These are phyloP conservation scores for Dactylellina leptospora DNA, from an alignment of 2,329 filamentous ascomycete genomes.

Conservation along the genomic window DNA sequence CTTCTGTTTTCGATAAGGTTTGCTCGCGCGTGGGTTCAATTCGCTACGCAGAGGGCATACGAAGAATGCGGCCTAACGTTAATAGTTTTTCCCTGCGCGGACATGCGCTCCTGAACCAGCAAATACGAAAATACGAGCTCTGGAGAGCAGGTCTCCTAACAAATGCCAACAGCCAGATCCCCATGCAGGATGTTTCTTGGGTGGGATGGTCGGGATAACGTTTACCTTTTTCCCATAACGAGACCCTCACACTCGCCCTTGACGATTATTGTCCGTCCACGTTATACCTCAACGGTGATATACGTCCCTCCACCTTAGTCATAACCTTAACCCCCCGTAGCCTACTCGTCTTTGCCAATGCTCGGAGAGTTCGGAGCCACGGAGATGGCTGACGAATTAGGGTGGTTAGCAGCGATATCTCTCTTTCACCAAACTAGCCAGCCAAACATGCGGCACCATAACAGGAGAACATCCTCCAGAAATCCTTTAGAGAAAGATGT, in stretches of 20 bases:
- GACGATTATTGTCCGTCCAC: background rate
- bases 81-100: background rate
- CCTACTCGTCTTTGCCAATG: background rate
- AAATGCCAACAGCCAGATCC: background rate
- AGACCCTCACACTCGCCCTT: too few species aligned
- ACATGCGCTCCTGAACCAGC: slow-evolving; percentile 8
- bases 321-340: slow-evolving; percentile 22
- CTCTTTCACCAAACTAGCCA: too few species aligned
- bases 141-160: background rate
- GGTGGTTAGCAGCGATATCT: too few species aligned
- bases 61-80: background rate
- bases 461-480: background rate
- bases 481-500: background rate
- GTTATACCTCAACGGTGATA: background rate
- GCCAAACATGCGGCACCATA: background rate
- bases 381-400: too few species aligned
- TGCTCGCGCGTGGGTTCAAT: background rate
- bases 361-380: slow-evolving; percentile 30
- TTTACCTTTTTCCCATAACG: slow-evolving; percentile 9
- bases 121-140: slow-evolving; percentile 44
- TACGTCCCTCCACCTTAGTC: slow-evolving; percentile 11
- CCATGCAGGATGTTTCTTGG: slow-evolving; percentile 4
- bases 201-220: slow-evolving; percentile 42
- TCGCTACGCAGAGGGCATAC: background rate
- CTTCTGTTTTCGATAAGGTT: slow-evolving; percentile 25